Evolutionary conservation across 768 basidiomycete species (phyloP), one percentile per base, ranked within the genome.

Genomic region (Mycena sanguinolenta): DNA sequence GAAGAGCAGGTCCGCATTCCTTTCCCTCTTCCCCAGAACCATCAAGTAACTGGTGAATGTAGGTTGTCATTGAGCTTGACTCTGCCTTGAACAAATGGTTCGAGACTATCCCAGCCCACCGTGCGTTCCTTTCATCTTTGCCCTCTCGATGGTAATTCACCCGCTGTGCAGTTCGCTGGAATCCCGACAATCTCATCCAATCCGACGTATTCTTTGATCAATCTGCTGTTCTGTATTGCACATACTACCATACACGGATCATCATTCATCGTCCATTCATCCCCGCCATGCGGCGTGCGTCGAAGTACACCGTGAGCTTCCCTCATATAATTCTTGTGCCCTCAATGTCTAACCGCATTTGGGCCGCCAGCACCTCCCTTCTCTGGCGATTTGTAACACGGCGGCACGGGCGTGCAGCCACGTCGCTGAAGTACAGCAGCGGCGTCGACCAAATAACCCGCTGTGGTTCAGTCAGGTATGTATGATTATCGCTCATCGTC

Each of bases 41-140:
- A 8, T 14, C 16, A 46, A n/a, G 8, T 46, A n/a, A 46, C 44
- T n/a, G 8, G 21, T n/a, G 44, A 46, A 46, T 46, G 21, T 46
- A 46, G 44, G 84, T 90, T n/a, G 90, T 95, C 5, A 87, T 90
- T 4, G 91, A 93, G 64, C 83, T 95, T 4, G 94, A 95, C 80
- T 91, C 91, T 5, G 88, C 89, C 3, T 81, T 95, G 8, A 69
- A 69, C 14, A 64, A 49, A 3, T 72, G 71, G 71, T 64, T 65
- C 28, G 71, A 69, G 28, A 57, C 63, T 4, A 58, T 69, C 21
- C 71, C 71, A 2, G 21, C 25, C 7, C 67, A 69, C 42, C 54
- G 71, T 72, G 52, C 32, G 63, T 69, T n/a, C 21, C 44, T 58
- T 7, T 13, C 19, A 12, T 12, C 17, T 28, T 25, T 36, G 12